Percentiles rank a stretch among this genome's conserved stretches.
Conservation (phyloP, 2,329 filamentous ascomycete genomes). For the Fusarium secorum region DNA sequence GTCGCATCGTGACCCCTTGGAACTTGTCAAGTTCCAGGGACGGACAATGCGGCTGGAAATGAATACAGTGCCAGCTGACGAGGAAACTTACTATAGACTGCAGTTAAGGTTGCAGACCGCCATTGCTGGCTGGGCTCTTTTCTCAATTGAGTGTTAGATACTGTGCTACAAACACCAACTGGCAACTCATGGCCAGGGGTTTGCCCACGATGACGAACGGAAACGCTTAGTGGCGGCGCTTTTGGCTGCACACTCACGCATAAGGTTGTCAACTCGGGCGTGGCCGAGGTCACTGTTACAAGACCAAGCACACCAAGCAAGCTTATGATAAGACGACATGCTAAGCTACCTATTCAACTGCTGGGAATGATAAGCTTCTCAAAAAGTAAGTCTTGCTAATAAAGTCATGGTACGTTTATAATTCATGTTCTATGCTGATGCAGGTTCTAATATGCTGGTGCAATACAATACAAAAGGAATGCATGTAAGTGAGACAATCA, state of each 20-base stretch:
- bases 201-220: slow-evolving; percentile 13
- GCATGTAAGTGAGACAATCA: slow-evolving; percentile 4
- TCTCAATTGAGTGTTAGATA: slow-evolving; percentile 5
- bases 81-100: slow-evolving; percentile 16
- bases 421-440: slow-evolving; percentile 8
- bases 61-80: slow-evolving; percentile 34
- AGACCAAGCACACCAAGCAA: background rate
- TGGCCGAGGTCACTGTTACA: slow-evolving; percentile 11
- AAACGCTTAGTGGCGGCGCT: slow-evolving; percentile 27
- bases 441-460: background rate
- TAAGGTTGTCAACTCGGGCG: background rate
- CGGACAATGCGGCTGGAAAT: slow-evolving; percentile 1
- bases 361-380: background rate
- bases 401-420: slow-evolving; percentile 1
- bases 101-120: slow-evolving; percentile 24
- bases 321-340: background rate
- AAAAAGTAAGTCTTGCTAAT: background rate
- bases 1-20: slow-evolving; percentile 32
- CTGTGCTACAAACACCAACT: slow-evolving; percentile 1
- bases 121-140: slow-evolving; percentile 6
- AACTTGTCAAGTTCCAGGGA: slow-evolving; percentile 19
- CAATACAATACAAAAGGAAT: background rate
- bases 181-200: slow-evolving; percentile 17
- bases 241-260: slow-evolving; percentile 7
- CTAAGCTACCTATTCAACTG: background rate